Evolutionary conservation across 2,329 filamentous ascomycete species (phyloP), one percentile per base, ranked within the genome.

Genomic region (Furcasterigmium furcatum): DNA sequence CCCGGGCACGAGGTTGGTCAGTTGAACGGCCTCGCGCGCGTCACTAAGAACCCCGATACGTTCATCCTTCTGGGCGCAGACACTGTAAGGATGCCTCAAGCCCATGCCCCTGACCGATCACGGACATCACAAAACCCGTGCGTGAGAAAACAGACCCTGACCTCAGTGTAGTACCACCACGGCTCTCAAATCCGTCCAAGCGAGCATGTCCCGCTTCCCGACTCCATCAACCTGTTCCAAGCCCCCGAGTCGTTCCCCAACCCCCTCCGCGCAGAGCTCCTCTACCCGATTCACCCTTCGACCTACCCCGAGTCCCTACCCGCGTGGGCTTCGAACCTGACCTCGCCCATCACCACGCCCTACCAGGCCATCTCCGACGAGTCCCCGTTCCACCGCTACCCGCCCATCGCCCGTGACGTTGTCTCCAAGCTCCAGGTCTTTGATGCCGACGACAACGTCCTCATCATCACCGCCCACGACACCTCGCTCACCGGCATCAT

Each of bases 1-100:
- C 45, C 45, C n/a, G 45, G 45, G n/a, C 45, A 47, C 36, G 41
- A 25, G 4, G 21, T 36, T 2, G 45, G 45, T 4, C 45, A 47
- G 10, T 3, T 46, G 19, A 34, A 34, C 16, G 45, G 32, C 10
- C 35, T 46, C n/a, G 45, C 45, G 2, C 40, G 45, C 22, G 38
- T 36, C 4, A 25, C 45, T 13, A 14, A 6, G 3, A 34, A 16
- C 30, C 30, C 30, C n/a, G 32, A 30, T 34, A 43, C 16, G 4
- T 46, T 44, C 41, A 34, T 46, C 10, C 32, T 29, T 20, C 8
- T 46, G 4, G 45, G 40, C 6, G 45, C 16, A 3, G 45, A 46
- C 40, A 24, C 40, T 8, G 35, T 43, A 34, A 34, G 30, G 10
- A 16, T 13, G 8, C 25, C 13, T 29, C 25, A 13, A 27, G 24